Conservation (phyloP, 2,329 filamentous ascomycete species). For the Fusarium compactum region DNA sequence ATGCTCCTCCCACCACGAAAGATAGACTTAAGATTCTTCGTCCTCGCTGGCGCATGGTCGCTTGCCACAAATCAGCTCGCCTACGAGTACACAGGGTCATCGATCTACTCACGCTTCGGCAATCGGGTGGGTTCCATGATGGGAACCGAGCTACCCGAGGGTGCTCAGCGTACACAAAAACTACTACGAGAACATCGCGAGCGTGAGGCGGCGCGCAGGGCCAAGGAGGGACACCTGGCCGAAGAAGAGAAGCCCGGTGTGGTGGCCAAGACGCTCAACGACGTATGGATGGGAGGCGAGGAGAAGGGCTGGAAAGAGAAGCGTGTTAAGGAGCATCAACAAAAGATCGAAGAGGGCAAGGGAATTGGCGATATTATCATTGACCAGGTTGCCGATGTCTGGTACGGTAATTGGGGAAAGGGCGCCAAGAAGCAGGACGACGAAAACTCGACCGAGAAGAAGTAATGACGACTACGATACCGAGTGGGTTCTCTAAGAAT, state of each 20-base stretch:
- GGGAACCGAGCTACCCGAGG: slow-evolving; percentile 68
- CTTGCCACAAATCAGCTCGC: slow-evolving; percentile 67
- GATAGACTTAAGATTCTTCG: slow-evolving; percentile 62
- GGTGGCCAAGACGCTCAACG: slow-evolving; percentile 54
- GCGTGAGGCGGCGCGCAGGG: slow-evolving; percentile 51
- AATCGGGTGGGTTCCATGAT: slow-evolving; percentile 60
- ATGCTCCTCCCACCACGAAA: slow-evolving; percentile 66
- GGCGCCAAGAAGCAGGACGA: slow-evolving; percentile 47
- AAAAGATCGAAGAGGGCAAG: slow-evolving; percentile 66
- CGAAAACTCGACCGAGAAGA: slow-evolving; percentile 40
- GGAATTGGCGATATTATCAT: slow-evolving; percentile 68
- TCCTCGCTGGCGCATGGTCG: slow-evolving; percentile 64
- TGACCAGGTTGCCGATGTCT: slow-evolving; percentile 69
- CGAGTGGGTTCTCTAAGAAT: background rate
- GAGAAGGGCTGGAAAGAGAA: slow-evolving; percentile 66
- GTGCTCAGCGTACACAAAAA: slow-evolving; percentile 61
- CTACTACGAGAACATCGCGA: slow-evolving; percentile 61
- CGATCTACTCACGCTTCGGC: slow-evolving; percentile 62
- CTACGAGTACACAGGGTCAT: slow-evolving; percentile 68
- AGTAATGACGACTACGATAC: slow-evolving; percentile 26
- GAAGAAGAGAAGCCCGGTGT: slow-evolving; percentile 51
- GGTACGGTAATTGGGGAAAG: slow-evolving; percentile 53
- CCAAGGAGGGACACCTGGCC: slow-evolving; percentile 29
- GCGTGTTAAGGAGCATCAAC: slow-evolving; percentile 63
- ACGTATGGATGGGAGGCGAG: slow-evolving; percentile 71